Conservation (phyloP, 441 rosid species). For the Erodium texanum region DNA sequence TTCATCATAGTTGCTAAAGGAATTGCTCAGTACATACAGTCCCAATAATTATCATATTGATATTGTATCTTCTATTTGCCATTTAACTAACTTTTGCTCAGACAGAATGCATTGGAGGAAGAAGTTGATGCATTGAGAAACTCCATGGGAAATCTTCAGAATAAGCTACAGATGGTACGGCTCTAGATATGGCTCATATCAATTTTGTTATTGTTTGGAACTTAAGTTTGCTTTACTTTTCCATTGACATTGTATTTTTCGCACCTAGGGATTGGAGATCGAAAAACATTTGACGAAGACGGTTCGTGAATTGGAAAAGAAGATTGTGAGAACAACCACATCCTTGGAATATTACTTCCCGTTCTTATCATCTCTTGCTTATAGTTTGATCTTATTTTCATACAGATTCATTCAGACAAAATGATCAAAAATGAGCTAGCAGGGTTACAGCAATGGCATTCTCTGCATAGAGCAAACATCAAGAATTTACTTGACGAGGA, state of each 20-base stretch:
- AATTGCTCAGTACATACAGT: not conserved
- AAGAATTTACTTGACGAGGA: conserved; percentile 55
- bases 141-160: conserved; percentile 58
- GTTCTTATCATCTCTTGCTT: conserved; percentile 13
- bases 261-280: conserved; percentile 72
- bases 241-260: conserved; percentile 14
- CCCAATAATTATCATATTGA: conserved; percentile 11
- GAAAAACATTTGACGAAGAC: conserved; percentile 86
- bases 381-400: conserved; percentile 20
- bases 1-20: conserved; percentile 5
- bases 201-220: not conserved
- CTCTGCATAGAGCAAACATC: conserved; percentile 48
- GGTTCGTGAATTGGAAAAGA: conserved; percentile 65
- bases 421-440: conserved; percentile 38
- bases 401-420: conserved; percentile 54
- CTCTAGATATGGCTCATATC: not conserved
- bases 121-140: conserved; percentile 57
- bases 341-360: not conserved
- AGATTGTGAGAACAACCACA: conserved; percentile 44
- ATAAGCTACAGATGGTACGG: conserved; percentile 70
- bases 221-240: conserved; percentile 1
- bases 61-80: conserved; percentile 28
- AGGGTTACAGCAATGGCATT: conserved; percentile 48
- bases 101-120: conserved; percentile 94
- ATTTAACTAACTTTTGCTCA: conserved; percentile 64